These are phyloP conservation scores for Coniochaeta ligniaria DNA, from an alignment of 2,329 filamentous ascomycete genomes.

Conservation along the genomic window DNA sequence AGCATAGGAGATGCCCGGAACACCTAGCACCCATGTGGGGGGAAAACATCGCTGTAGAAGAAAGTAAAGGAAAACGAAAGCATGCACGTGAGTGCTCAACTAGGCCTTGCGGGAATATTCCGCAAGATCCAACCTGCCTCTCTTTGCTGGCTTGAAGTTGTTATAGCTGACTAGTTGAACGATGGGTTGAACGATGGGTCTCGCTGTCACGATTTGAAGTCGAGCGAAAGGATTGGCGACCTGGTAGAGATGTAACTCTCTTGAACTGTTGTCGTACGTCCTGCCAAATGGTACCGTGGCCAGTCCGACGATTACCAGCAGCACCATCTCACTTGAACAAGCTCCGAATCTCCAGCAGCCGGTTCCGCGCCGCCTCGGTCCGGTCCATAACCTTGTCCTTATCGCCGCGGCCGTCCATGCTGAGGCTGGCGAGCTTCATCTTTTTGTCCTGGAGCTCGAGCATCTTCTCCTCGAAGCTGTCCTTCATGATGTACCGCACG, in stretches of 20 bases:
- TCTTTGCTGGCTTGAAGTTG: background rate
- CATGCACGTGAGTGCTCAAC: background rate
- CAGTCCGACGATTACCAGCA: background rate
- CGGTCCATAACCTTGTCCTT: slow-evolving; percentile 32
- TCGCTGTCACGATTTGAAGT: too few relatives aligned
- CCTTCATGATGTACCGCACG: slow-evolving; percentile 80
- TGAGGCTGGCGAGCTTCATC: slow-evolving; percentile 80
- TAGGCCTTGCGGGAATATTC: background rate
- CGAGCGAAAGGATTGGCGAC: too few relatives aligned
- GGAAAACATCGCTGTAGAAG: background rate
- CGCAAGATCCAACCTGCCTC: background rate
- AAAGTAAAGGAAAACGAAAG: background rate
- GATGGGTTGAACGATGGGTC: too few relatives aligned
- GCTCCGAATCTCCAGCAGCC: slow-evolving; percentile 45
- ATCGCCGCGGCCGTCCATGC: slow-evolving; percentile 62
- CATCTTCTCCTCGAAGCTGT: slow-evolving; percentile 94
- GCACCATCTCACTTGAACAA: slow-evolving; percentile 32
- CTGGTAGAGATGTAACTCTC: too few relatives aligned
- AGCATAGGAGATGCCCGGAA: background rate
- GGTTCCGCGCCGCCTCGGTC: slow-evolving; percentile 37
- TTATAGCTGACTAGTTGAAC: background rate
- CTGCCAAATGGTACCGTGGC: background rate
- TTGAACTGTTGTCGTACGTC: too few relatives aligned
- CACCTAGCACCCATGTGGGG: background rate
- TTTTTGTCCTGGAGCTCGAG: slow-evolving; percentile 86